Conservation (phyloP, 805 yeast species). For the Hanseniaspora taiwanica region DNA sequence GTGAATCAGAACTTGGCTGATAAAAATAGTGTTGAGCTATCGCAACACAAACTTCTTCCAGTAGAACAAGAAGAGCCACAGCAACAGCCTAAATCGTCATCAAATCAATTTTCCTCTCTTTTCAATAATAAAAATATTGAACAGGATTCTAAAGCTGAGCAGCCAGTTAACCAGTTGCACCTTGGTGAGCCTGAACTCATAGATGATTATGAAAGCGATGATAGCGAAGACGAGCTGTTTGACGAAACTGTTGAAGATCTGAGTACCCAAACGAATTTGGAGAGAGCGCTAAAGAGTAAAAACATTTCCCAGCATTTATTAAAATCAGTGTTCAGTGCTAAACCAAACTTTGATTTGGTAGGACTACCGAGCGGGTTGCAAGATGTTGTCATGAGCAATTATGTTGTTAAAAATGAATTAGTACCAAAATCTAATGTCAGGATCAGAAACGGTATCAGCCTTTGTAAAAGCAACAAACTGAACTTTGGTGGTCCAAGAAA, state of each 20-base stretch:
- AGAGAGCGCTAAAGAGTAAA: too few relatives aligned
- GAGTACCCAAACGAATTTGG: too few relatives aligned
- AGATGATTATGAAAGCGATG: constrained; percentile 14
- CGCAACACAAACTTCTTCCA: too few relatives aligned
- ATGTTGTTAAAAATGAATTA: constrained; percentile 13
- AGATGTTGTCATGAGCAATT: constrained; percentile 21
- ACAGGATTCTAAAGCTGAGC: too few relatives aligned
- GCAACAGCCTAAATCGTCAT: too few relatives aligned
- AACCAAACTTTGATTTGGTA: constrained; percentile 11
- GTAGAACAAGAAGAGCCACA: too few relatives aligned
- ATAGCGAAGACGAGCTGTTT: constrained; percentile 17
- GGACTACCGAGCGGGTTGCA: constrained; percentile 22
- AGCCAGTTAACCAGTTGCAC: too few relatives aligned
- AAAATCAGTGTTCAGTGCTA: not conserved
- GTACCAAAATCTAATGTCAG: constrained; percentile 15
- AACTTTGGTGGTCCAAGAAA: constrained; percentile 14
- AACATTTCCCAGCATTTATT: not conserved
- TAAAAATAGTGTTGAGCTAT: too few relatives aligned
- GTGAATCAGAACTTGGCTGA: too few relatives aligned
- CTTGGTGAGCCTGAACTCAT: too few relatives aligned
- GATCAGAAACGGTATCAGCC: constrained; percentile 11
- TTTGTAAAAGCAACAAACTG: constrained; percentile 17
- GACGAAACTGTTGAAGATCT: constrained; percentile 1
- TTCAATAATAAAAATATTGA: too few relatives aligned
- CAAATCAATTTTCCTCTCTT: too few relatives aligned